phyloP scores from a whole-genome alignment of 495 filamentous ascomycete species.

The Xylaria sp. region DNA sequence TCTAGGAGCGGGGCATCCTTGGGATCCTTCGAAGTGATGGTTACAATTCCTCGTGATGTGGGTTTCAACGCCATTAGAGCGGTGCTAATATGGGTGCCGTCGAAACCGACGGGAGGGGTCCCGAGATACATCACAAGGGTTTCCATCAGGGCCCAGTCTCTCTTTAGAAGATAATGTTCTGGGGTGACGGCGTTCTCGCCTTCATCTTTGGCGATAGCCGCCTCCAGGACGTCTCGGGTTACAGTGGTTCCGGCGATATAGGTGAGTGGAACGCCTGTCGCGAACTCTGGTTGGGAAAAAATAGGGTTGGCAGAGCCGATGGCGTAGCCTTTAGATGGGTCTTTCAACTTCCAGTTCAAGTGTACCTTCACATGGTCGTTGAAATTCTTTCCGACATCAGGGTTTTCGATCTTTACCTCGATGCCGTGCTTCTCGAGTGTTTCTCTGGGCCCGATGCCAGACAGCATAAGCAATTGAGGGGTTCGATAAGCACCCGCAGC shows the following conservation, averaged over 20 bases:
- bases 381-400: slow-evolving; percentile 60
- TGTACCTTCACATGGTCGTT: slow-evolving; percentile 52
- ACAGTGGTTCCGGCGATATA: slow-evolving; percentile 34
- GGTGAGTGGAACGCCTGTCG: slow-evolving; percentile 41
- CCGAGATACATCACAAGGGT: slow-evolving; percentile 28
- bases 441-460: slow-evolving; percentile 59
- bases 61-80: slow-evolving; percentile 43
- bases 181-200: slow-evolving; percentile 18
- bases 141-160: slow-evolving; percentile 28
- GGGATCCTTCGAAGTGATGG: slow-evolving; percentile 43
- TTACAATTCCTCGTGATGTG: slow-evolving; percentile 53
- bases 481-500: slow-evolving; percentile 61
- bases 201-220: slow-evolving; percentile 45
- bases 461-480: slow-evolving; percentile 64
- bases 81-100: slow-evolving; percentile 49
- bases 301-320: slow-evolving; percentile 39
- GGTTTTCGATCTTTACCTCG: slow-evolving; percentile 50
- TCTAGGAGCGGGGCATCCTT: slow-evolving; percentile 46
- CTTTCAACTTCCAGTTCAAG: slow-evolving; percentile 48
- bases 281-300: slow-evolving; percentile 40
- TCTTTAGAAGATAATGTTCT: slow-evolving; percentile 29
- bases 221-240: slow-evolving; percentile 31
- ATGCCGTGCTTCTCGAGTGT: slow-evolving; percentile 56
- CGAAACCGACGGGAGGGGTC: slow-evolving; percentile 35
- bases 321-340: slow-evolving; percentile 45